A percentile compares a stretch with the other conserved stretches of the same genome.
Evolutionary conservation across 2,329 filamentous ascomycete genomes (phyloP).

Genomic region (Xylariaceae sp.): DNA sequence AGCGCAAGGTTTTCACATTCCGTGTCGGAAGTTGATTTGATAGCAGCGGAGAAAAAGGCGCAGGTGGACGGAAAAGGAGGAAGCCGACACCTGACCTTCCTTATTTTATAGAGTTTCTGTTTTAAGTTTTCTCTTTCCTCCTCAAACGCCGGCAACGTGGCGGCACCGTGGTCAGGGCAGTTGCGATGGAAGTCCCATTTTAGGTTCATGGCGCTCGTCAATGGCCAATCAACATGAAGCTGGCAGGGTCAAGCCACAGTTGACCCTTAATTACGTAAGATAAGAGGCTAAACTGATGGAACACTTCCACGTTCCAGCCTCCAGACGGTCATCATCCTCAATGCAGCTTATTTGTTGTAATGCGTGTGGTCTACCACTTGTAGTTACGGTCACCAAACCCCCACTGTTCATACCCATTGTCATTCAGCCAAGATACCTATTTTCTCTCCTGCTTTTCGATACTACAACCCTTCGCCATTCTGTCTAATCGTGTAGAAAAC

Average conservation of each 20-base stretch:
- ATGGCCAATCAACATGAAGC: constrained; percentile 8
- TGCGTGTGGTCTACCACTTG: background rate
- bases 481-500: background rate
- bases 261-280: background rate
- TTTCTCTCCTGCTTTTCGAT: background rate
- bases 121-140: no score
- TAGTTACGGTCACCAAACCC: constrained; percentile 3
- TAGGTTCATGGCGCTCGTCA: background rate
- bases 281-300: background rate
- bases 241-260: background rate
- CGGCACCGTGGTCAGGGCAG: no score
- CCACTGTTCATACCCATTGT: constrained; percentile 3
- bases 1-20: background rate
- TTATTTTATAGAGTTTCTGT: no score
- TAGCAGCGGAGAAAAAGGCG: no score
- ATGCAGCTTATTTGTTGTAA: background rate
- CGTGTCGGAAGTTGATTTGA: no score
- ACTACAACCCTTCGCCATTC: background rate
- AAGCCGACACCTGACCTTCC: no score
- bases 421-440: constrained; percentile 2
- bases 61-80: no score
- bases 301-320: background rate
- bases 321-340: constrained; percentile 13
- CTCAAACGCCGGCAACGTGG: no score
- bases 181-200: no score